These are phyloP conservation scores for Kentomonas sorsogonicus DNA, from an alignment of 208 protist genomes.

Conservation along the genomic window DNA sequence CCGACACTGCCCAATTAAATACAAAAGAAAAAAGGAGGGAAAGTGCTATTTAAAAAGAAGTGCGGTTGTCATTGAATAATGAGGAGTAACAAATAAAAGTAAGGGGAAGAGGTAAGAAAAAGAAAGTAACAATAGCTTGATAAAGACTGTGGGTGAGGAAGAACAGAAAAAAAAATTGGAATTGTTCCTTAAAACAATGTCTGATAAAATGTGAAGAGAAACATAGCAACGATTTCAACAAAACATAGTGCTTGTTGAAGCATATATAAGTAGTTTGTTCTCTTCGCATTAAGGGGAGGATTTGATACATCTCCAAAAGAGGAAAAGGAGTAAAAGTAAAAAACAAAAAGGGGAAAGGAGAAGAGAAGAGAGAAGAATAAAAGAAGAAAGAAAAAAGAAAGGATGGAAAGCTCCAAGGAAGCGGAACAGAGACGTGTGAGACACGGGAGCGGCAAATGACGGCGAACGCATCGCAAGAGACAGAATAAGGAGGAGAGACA, in stretches of 20 bases:
- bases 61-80: too few species aligned
- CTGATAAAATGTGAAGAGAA: neutral
- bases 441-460: too few species aligned
- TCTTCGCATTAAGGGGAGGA: too few species aligned
- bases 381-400: neutral
- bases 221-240: neutral
- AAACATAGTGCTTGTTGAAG: neutral
- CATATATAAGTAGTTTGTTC: conserved; percentile 2
- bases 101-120: neutral
- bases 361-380: neutral
- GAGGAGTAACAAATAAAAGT: conserved; percentile 1
- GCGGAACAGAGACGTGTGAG: too few species aligned
- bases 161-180: neutral
- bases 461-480: too few species aligned
- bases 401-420: too few species aligned
- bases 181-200: neutral
- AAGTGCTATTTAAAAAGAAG: conserved; percentile 8
- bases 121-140: neutral
- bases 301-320: too few species aligned
- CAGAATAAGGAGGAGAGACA: too few species aligned
- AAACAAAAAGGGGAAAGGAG: conserved; percentile 7
- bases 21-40: conserved; percentile 13
- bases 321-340: conserved; percentile 12
- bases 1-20: neutral
- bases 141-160: neutral